Base-by-base conservation (phyloP, 345 rosid species). In the Lepidium didymum region DNA sequence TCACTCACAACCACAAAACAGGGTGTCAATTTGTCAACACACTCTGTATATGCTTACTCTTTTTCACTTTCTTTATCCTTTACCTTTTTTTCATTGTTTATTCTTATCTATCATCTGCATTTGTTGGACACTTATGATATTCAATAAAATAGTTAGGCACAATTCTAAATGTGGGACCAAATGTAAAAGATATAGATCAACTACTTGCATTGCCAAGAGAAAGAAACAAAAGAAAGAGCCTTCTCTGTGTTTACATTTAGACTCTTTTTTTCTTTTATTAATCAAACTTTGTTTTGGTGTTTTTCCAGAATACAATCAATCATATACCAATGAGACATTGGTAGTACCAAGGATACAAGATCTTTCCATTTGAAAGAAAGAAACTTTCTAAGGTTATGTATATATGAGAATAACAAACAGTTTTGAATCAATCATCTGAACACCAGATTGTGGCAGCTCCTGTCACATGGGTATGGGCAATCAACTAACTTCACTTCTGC, bases 401-500 rank as follows among this genome's bases (percentile, higher is more conserved):
- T 68, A 55, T 75, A 21, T 51, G 56, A 45, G 46, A 40, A 56
- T 67, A 25, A 64, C 57, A 60, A 73, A 21, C 29, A 46, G 11
- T 49, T 31, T 40, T 46, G 33, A 31, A 65, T 49, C 53, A 74
- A 21, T 81, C 85, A 84, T 71, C 64, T 83, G 80, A 94, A 94
- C 31, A 94, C 89, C 59, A 94, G 77, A 80, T 91, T 89, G 83
- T 94, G 97, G 80, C 99, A 94, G 57, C 85, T 87, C 23, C 72
- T 84, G 80, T 94, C 99, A 35, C 99, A 91, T 2, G 97, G 99
- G 56, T 91, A 86, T 0, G 99, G 81, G 34, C 99, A 94, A 67
- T 94, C 99, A 0, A 91, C 76, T 62, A 78, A 68, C 86, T 84
- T 87, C 14, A 80, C 82, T 2, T 64, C 70, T 0, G 95, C 78